Base-by-base conservation (phyloP, 768 basidiomycete species). In the Serendipita indica region DNA sequence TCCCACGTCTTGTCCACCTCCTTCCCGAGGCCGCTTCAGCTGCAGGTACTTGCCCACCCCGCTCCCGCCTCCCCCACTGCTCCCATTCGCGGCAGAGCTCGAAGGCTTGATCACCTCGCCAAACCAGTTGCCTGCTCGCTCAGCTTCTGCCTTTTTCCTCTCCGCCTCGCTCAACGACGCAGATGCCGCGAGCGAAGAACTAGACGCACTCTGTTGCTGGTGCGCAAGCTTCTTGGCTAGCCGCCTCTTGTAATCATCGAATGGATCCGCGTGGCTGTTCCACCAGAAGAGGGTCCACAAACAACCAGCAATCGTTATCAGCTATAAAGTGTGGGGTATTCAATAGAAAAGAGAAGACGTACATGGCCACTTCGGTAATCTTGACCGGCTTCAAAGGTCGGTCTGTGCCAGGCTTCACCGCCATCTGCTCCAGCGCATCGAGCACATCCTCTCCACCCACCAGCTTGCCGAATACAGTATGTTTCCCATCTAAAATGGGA, bases 391-490 rank as follows among this genome's bases (percentile, higher is more conserved):
- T 94, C 6, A 81, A 77, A 5, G 92, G 91, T 54, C 89, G 79
- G 58, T 97, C 90, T 0, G 89, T 88, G 14, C 87, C 89, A 14
- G 84, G 79, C 69, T 92, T 87, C 39, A 82, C 72, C 1, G 89
- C 83, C 0, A 91, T 71, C 32, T 80, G 79, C 68, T 98, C 96
- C 27, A 99, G 72, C 3, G 84, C 79, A 65, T 88, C 79, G 1
- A 98, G 73, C 4, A 94, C 82, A 28, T 93, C 89, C 67, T 94
- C 89, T 18, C 94, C 96, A 6, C 96, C 96, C 1, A 99, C 93
- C 13, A 98, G 76, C 64, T 94, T 93, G 2, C 96, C 96, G 66
- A 98, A 99, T 1, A 98, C 96, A 0, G 92, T 93, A 66, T 93
- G 91, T 66, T 93, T 92, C 61, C 82, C 86, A 70, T 98, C 88